These are phyloP conservation scores for Pleurotus ostreatus DNA, from an alignment of 768 basidiomycete species.

Conservation along the genomic window DNA sequence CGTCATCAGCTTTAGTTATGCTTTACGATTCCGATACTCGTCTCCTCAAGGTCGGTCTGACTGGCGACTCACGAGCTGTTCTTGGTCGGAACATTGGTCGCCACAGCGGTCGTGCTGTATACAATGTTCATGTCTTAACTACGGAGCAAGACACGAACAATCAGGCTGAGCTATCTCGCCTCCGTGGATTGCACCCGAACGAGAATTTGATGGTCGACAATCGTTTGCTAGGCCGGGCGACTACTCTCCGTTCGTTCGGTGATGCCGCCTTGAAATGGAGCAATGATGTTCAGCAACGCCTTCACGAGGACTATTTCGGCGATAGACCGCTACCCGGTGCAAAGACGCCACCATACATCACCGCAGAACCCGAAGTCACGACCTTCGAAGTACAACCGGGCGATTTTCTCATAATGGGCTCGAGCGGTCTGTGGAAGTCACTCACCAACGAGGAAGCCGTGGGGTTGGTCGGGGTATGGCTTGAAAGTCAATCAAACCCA, in stretches of 20 bases:
- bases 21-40: conserved; percentile 32
- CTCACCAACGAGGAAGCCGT: conserved; percentile 53
- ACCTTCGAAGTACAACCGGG: conserved; percentile 35
- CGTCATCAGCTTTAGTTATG: conserved; percentile 29
- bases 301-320: conserved; percentile 31
- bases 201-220: conserved; percentile 25
- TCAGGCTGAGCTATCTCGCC: conserved; percentile 25
- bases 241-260: conserved; percentile 37
- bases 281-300: conserved; percentile 28
- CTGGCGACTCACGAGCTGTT: conserved; percentile 40
- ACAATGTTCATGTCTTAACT: conserved; percentile 35
- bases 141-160: conserved; percentile 33
- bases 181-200: conserved; percentile 26
- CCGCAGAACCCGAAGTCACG: conserved; percentile 49
- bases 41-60: conserved; percentile 30
- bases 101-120: conserved; percentile 23
- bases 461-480: conserved; percentile 46
- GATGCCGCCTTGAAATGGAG: conserved; percentile 41
- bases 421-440: conserved; percentile 50
- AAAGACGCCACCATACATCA: conserved; percentile 44
- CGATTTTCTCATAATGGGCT: conserved; percentile 52
- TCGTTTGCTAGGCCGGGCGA: conserved; percentile 8
- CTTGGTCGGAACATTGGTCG: conserved; percentile 26
- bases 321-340: conserved; percentile 23
- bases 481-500: conserved; percentile 20